phyloP scores from a whole-genome alignment of 192 early-diverging fungal species.

The Spizellomyces sp. region DNA sequence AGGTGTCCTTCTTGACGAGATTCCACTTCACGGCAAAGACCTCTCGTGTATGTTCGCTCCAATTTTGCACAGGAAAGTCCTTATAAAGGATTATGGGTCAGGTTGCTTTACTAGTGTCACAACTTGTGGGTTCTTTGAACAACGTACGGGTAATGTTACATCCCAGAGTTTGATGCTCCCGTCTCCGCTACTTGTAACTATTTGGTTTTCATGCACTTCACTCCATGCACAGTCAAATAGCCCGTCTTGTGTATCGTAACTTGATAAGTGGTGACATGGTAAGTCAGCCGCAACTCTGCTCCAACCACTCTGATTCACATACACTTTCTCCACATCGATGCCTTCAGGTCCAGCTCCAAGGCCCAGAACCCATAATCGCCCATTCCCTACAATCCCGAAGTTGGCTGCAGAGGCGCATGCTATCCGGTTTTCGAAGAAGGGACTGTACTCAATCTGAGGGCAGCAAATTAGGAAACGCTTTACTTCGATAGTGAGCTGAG shows the following conservation, averaged over 20 bases:
- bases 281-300: not conserved
- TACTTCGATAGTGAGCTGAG: not conserved
- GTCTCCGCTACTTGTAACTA: constrained; percentile 89
- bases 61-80: constrained; percentile 87
- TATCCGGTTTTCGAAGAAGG: constrained; percentile 87
- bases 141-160: constrained; percentile 74
- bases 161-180: constrained; percentile 97
- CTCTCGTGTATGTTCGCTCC: constrained; percentile 92
- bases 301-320: constrained; percentile 39
- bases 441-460: constrained; percentile 82
- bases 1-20: constrained; percentile 81
- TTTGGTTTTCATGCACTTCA: constrained; percentile 93
- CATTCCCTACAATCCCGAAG: constrained; percentile 97
- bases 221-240: constrained; percentile 95
- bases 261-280: not conserved
- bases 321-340: constrained; percentile 63
- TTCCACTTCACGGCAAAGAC: constrained; percentile 97
- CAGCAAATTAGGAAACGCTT: not conserved
- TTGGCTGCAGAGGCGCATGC: constrained; percentile 90
- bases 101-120: not conserved
- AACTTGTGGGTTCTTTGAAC: not conserved
- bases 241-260: constrained; percentile 96
- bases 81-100: constrained; percentile 27
- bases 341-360: constrained; percentile 40
- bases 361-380: constrained; percentile 77